These are phyloP conservation scores for Trichophyton schoenleinii DNA, from an alignment of 2,329 filamentous ascomycete genomes.

Conservation along the genomic window DNA sequence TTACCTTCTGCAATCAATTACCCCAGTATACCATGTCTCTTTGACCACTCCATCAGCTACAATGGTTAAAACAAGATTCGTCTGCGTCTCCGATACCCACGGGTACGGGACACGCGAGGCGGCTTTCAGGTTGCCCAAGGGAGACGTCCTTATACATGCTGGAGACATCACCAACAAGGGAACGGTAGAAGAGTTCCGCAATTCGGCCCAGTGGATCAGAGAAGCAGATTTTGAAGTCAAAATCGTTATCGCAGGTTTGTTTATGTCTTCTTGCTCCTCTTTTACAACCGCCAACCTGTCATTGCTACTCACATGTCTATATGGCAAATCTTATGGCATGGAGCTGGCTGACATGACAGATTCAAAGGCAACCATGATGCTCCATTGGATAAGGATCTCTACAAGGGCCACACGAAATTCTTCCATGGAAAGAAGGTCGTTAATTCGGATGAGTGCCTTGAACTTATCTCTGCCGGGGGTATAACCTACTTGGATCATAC, in stretches of 20 bases:
- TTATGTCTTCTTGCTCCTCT: neutral
- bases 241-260: constrained; percentile 42
- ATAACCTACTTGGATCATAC: constrained; percentile 43
- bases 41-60: neutral
- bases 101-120: constrained; percentile 38
- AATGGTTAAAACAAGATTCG: constrained; percentile 37
- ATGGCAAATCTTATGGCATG: neutral
- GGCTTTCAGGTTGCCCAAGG: constrained; percentile 40
- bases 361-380: constrained; percentile 46
- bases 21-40: neutral
- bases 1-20: neutral
- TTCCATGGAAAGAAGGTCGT: constrained; percentile 37
- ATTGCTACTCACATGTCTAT: neutral
- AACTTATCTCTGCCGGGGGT: constrained; percentile 25
- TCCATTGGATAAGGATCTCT: constrained; percentile 41
- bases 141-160: constrained; percentile 48
- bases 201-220: constrained; percentile 42
- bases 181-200: constrained; percentile 38
- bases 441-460: constrained; percentile 33
- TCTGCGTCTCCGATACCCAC: constrained; percentile 50
- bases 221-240: constrained; percentile 42
- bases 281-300: neutral
- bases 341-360: neutral
- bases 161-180: constrained; percentile 48
- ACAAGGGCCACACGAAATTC: constrained; percentile 27